A percentile compares a stretch with the other conserved stretches of the same genome.
phyloP scores from a whole-genome alignment of 1,139 yeast genomes.

The Lodderomyces parapsilosis region DNA sequence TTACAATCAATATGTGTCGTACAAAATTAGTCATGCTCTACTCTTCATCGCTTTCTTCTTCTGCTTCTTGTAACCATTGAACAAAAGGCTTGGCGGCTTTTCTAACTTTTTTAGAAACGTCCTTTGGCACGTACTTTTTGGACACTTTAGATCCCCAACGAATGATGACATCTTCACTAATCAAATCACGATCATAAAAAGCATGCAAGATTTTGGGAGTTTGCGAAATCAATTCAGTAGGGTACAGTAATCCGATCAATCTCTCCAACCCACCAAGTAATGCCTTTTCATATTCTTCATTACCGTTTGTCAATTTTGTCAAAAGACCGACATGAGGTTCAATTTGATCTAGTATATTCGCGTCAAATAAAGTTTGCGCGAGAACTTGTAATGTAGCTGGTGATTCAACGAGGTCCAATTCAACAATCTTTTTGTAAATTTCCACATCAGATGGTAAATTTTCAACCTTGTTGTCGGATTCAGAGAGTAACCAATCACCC shows the following conservation, averaged over 20 bases:
- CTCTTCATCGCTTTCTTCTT: slow-evolving; percentile 64
- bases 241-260: slow-evolving; percentile 79
- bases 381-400: slow-evolving; percentile 86
- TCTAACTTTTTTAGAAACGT: slow-evolving; percentile 88
- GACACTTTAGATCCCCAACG: slow-evolving; percentile 92
- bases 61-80: slow-evolving; percentile 94
- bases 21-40: slow-evolving; percentile 16
- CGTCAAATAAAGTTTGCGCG: slow-evolving; percentile 87
- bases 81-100: slow-evolving; percentile 95
- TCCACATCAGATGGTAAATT: slow-evolving; percentile 82
- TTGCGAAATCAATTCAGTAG: slow-evolving; percentile 61
- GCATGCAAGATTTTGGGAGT: slow-evolving; percentile 81
- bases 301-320: slow-evolving; percentile 66
- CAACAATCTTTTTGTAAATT: slow-evolving; percentile 84
- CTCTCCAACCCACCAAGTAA: slow-evolving; percentile 96
- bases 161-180: slow-evolving; percentile 77
- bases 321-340: slow-evolving; percentile 79
- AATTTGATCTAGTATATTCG: slow-evolving; percentile 71
- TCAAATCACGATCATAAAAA: slow-evolving; percentile 78
- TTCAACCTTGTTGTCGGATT: slow-evolving; percentile 53
- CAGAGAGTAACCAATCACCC: slow-evolving; percentile 82
- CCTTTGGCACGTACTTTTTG: slow-evolving; percentile 92
- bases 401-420: slow-evolving; percentile 68
- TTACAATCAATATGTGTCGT: too few relatives aligned
- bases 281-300: slow-evolving; percentile 74